These are phyloP conservation scores for Penicillium sp. DNA, from an alignment of 2,329 filamentous ascomycete species.

Conservation along the genomic window DNA sequence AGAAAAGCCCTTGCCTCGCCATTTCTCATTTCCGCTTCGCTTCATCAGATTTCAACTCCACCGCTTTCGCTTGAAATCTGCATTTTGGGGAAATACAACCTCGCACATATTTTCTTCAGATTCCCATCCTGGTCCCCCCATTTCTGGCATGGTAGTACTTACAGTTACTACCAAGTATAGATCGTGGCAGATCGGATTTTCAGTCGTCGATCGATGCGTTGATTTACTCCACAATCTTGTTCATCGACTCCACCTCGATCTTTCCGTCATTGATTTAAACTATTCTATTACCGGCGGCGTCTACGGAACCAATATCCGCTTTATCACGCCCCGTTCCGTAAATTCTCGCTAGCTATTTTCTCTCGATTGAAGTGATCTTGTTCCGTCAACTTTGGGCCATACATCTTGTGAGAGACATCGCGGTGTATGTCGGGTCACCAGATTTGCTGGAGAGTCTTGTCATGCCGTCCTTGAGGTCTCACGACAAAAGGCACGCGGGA, in stretches of 20 bases:
- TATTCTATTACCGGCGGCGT: neutral
- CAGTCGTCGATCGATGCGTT: slow-evolving; percentile 10
- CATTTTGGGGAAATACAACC: slow-evolving; percentile 11
- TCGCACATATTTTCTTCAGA: slow-evolving; percentile 14
- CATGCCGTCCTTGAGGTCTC: slow-evolving; percentile 16
- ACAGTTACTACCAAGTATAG: slow-evolving; percentile 4
- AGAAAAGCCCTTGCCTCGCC: slow-evolving; percentile 19
- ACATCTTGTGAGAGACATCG: neutral
- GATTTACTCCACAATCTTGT: slow-evolving; percentile 7
- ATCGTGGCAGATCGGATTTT: slow-evolving; percentile 4
- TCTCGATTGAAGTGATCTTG: neutral
- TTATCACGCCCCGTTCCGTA: neutral
- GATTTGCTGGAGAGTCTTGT: slow-evolving; percentile 4
- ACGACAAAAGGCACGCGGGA: neutral
- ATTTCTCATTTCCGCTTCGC: slow-evolving; percentile 2
- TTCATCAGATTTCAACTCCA: slow-evolving; percentile 12
- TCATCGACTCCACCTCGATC: neutral
- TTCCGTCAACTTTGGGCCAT: neutral
- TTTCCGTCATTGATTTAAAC: slow-evolving; percentile 1
- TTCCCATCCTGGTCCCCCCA: neutral
- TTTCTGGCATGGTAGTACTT: neutral
- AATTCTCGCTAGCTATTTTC: neutral
- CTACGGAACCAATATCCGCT: neutral
- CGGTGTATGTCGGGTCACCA: slow-evolving; percentile 7
- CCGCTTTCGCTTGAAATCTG: slow-evolving; percentile 5